phyloP scores from a whole-genome alignment of 225 moss, liverwort and hornwort genomes.

The Thuidium tamariscinum region DNA sequence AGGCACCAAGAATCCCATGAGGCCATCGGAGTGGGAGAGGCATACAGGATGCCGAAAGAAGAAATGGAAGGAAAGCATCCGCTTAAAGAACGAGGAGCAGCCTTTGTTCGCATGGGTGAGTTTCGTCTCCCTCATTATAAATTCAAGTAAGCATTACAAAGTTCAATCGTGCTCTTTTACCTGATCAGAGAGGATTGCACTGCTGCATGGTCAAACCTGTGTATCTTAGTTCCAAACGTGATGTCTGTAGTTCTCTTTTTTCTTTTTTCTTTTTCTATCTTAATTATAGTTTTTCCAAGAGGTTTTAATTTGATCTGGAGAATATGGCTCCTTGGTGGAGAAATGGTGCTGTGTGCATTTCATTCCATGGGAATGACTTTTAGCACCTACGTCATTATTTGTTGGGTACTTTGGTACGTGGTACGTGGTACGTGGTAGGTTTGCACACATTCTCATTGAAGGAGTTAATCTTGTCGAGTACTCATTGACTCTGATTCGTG shows the following conservation, averaged over 20 bases:
- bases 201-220: not conserved
- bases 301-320: not conserved
- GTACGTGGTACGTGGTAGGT: not conserved
- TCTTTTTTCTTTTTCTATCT: not conserved
- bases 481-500: not conserved
- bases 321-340: not conserved
- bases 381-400: not conserved
- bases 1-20: constrained; percentile 66
- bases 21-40: constrained; percentile 98
- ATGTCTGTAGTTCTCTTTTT: not conserved
- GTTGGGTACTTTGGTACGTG: not conserved
- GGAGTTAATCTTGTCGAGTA: not conserved
- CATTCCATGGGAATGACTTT: not conserved
- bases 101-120: constrained; percentile 79
- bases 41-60: constrained; percentile 98
- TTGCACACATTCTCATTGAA: not conserved
- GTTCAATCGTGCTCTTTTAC: not conserved
- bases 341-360: not conserved
- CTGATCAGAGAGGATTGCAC: not conserved
- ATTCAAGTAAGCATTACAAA: not conserved
- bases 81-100: constrained; percentile 50
- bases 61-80: constrained; percentile 99
- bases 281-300: not conserved
- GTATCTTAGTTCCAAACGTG: not conserved
- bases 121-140: not conserved